Conservation (phyloP, 805 yeast genomes). For the Henningerozyma blattae region DNA sequence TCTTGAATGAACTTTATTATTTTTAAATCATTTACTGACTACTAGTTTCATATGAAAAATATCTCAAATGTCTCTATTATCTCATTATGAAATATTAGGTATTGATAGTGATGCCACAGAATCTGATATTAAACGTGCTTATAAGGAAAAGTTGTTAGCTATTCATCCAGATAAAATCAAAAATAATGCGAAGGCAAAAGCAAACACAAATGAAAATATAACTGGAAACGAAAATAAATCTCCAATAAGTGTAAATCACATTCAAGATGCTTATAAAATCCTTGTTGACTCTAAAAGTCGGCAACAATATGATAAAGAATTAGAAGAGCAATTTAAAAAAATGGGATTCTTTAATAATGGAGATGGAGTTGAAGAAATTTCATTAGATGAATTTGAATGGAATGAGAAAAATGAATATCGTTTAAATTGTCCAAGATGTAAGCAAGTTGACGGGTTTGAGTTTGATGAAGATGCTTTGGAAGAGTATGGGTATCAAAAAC, state of each 20-base stretch:
- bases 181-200: not conserved
- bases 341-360: conserved; percentile 33
- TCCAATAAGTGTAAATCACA: conserved; percentile 13
- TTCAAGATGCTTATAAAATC: conserved; percentile 55
- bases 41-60: too few relatives aligned
- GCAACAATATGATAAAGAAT: conserved; percentile 38
- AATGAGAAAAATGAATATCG: conserved; percentile 27
- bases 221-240: too few relatives aligned
- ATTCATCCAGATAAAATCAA: conserved; percentile 70
- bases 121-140: conserved; percentile 47
- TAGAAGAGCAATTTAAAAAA: conserved; percentile 24
- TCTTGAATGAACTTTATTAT: too few relatives aligned
- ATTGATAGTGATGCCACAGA: conserved; percentile 28
- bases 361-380: conserved; percentile 58
- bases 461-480: conserved; percentile 53
- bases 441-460: conserved; percentile 37
- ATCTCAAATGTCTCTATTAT: too few relatives aligned
- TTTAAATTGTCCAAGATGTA: conserved; percentile 60
- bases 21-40: too few relatives aligned
- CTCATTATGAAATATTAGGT: conserved; percentile 51
- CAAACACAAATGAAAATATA: not conserved
- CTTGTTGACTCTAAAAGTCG: conserved; percentile 33
- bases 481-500: conserved; percentile 29
- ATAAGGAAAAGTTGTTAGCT: conserved; percentile 42
- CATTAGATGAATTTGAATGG: conserved; percentile 48